These are phyloP conservation scores for Chenopodium quinoa DNA, from an alignment of 148 eudicot species.

Conservation along the genomic window DNA sequence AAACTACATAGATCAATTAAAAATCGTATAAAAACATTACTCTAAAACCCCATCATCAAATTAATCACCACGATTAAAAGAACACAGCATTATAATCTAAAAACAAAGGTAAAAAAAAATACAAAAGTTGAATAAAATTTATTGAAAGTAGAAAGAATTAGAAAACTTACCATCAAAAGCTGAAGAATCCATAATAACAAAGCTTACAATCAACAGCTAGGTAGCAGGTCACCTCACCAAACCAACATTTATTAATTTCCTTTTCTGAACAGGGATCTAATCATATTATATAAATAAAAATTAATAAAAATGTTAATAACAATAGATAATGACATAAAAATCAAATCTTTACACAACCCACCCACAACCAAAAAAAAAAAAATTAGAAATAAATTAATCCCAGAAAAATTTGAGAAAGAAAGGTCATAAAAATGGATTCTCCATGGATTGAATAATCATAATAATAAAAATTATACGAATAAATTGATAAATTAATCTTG, in stretches of 20 bases:
- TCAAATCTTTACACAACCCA: neutral
- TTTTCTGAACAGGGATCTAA: conserved; percentile 17
- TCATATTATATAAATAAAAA: conserved; percentile 15
- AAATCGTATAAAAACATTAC: neutral
- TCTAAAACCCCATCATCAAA: neutral
- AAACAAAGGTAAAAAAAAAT: neutral
- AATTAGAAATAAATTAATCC: neutral
- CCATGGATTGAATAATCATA: neutral
- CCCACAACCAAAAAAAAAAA: neutral
- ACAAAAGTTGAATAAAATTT: neutral
- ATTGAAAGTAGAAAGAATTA: conserved; percentile 6
- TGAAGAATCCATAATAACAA: conserved; percentile 43
- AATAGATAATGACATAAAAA: conserved; percentile 3
- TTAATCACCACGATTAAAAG: neutral
- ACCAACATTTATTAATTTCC: conserved; percentile 33
- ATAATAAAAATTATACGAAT: too few relatives aligned
- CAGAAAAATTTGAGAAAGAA: neutral
- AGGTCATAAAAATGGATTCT: neutral
- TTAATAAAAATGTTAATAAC: neutral
- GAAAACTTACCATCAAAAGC: conserved; percentile 50
- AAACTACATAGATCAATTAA: conserved; percentile 20
- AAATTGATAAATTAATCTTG: neutral
- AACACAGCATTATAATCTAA: conserved; percentile 8
- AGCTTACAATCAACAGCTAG: conserved; percentile 13
- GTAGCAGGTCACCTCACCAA: conserved; percentile 28